Evolutionary conservation across 805 yeast species (phyloP).

Genomic region (Kregervanrija pseudodelftensis): DNA sequence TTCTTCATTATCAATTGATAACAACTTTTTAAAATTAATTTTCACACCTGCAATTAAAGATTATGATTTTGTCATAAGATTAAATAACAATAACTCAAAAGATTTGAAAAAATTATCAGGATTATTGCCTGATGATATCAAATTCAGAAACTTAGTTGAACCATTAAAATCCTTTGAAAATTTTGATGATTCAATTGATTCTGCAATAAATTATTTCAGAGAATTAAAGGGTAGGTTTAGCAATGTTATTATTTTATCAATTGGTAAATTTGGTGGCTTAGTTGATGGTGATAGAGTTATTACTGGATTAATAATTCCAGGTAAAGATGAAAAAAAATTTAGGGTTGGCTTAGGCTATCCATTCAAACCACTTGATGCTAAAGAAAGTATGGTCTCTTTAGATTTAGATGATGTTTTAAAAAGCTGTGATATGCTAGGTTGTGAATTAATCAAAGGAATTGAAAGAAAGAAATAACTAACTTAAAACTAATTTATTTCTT

Average conservation of each 20-base stretch:
- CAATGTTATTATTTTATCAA: conserved; percentile 64
- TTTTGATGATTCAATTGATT: conserved; percentile 38
- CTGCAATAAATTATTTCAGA: conserved; percentile 48
- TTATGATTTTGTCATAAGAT: conserved; percentile 69
- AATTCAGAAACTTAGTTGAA: conserved; percentile 53
- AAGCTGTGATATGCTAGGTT: conserved; percentile 38
- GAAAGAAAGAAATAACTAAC: conserved; percentile 1
- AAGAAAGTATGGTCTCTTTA: conserved; percentile 47
- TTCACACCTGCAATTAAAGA: conserved; percentile 81
- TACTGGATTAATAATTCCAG: conserved; percentile 78
- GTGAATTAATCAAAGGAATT: conserved; percentile 41
- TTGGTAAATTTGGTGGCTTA: conserved; percentile 40
- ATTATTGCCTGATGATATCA: conserved; percentile 37
- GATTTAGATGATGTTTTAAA: conserved; percentile 11
- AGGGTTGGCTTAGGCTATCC: conserved; percentile 75
- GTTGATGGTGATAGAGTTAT: conserved; percentile 47
- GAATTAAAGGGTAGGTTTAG: conserved; percentile 60
- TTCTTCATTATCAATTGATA: conserved; percentile 10
- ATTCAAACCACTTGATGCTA: conserved; percentile 46
- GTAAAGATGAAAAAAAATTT: conserved; percentile 55
- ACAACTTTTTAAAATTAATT: conserved; percentile 41
- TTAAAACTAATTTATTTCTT: neutral
- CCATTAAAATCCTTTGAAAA: conserved; percentile 32
- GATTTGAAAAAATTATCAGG: conserved; percentile 47
- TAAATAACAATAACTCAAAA: conserved; percentile 29